Evolutionary conservation across 2,329 filamentous ascomycete genomes (phyloP).

Genomic region (Bipolaris gigantea): DNA sequence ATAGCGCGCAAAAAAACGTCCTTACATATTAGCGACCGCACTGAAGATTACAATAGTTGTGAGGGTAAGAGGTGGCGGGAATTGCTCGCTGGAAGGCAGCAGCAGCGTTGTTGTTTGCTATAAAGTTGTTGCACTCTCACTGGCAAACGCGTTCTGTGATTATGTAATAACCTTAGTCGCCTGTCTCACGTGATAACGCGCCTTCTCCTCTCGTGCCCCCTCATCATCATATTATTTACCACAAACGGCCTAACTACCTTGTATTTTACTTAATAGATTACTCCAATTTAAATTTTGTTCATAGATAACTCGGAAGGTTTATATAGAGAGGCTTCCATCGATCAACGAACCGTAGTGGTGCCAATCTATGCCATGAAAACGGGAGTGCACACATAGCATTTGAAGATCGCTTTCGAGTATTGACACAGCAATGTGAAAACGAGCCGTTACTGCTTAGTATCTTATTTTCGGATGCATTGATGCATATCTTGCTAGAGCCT

Average conservation of each 20-base stretch:
- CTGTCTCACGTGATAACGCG: conserved; percentile 11
- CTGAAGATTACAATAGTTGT: neutral
- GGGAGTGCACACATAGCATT: neutral
- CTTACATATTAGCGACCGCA: conserved; percentile 9
- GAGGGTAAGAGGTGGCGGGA: neutral
- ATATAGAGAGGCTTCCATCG: no score
- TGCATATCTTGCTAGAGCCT: neutral
- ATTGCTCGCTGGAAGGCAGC: neutral
- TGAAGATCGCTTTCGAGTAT: neutral
- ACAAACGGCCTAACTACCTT: neutral
- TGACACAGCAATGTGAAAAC: neutral
- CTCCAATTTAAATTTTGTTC: no score
- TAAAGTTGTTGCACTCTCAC: conserved; percentile 9
- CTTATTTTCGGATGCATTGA: neutral
- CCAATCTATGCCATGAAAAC: neutral
- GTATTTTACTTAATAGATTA: neutral
- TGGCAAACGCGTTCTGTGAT: conserved; percentile 16
- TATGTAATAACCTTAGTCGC: conserved; percentile 4
- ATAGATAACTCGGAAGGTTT: neutral
- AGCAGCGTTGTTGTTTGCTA: conserved; percentile 1
- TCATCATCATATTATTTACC: neutral
- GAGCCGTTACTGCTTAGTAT: neutral
- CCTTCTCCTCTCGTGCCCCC: neutral
- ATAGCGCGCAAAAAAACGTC: neutral
- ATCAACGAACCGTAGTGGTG: neutral